Percentiles rank a stretch among this genome's conserved stretches.
Conservation (phyloP, 768 basidiomycete genomes). For the Vararia minispora region DNA sequence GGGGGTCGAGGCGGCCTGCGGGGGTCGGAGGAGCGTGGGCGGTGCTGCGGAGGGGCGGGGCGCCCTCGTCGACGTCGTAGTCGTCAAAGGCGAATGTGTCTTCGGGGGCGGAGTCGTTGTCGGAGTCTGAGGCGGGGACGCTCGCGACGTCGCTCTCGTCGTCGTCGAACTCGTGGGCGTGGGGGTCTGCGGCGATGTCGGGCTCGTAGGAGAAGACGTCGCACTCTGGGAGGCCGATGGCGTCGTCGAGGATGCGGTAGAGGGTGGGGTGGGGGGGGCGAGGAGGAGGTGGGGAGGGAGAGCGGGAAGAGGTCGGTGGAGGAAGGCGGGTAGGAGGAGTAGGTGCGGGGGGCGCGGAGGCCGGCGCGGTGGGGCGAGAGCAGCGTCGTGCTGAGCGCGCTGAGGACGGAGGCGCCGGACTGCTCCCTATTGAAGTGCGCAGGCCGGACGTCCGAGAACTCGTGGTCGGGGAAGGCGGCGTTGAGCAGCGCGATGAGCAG, state of each 20-base stretch:
- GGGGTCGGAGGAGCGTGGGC: too few relatives aligned
- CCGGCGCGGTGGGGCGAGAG: slow-evolving; percentile 61
- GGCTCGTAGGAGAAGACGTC: slow-evolving; percentile 94
- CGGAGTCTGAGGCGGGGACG: slow-evolving; percentile 48
- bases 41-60: slow-evolving; percentile 13
- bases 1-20: slow-evolving; percentile 29
- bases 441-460: slow-evolving; percentile 87
- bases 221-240: slow-evolving; percentile 83
- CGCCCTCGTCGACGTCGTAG: slow-evolving; percentile 57
- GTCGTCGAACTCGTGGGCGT: slow-evolving; percentile 71
- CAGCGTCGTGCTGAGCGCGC: slow-evolving; percentile 76
- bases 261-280: slow-evolving; percentile 78
- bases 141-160: slow-evolving; percentile 68
- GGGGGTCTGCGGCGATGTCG: slow-evolving; percentile 90
- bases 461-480: slow-evolving; percentile 94
- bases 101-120: slow-evolving; percentile 53
- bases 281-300: slow-evolving; percentile 61
- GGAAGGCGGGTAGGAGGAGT: slow-evolving; percentile 78
- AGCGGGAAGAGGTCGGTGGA: slow-evolving; percentile 65
- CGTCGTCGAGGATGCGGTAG: slow-evolving; percentile 80
- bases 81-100: slow-evolving; percentile 71
- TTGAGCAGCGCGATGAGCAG: slow-evolving; percentile 95
- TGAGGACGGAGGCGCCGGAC: slow-evolving; percentile 65
- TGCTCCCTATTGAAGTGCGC: slow-evolving; percentile 81
- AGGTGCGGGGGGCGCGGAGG: slow-evolving; percentile 61